Conservation (phyloP, 2,329 filamentous ascomycete species). For the Fusarium fracticaudum region DNA sequence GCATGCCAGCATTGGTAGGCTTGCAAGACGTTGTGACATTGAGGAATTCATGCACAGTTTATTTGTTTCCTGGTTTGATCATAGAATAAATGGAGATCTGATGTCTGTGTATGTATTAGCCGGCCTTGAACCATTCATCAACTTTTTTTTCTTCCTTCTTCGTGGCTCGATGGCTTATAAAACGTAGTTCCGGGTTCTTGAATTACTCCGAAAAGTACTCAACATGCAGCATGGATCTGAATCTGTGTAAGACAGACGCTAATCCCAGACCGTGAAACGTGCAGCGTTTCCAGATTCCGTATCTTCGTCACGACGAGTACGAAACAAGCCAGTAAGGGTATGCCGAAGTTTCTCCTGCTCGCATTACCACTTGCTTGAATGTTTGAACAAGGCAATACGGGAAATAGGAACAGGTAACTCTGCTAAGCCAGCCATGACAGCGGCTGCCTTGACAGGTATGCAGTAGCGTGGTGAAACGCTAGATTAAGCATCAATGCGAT, state of each 20-base stretch:
- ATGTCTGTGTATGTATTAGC: slow-evolving; percentile 1
- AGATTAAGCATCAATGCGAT: slow-evolving; percentile 42
- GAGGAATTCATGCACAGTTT: not conserved
- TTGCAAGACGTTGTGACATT: not conserved
- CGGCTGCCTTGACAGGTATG: slow-evolving; percentile 14
- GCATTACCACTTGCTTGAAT: not conserved
- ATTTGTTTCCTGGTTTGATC: not conserved
- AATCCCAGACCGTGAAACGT: slow-evolving; percentile 17
- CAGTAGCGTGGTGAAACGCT: slow-evolving; percentile 30
- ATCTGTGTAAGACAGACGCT: slow-evolving; percentile 1
- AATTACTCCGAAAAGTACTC: slow-evolving; percentile 7
- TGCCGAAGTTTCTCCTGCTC: not conserved
- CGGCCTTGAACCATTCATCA: not conserved
- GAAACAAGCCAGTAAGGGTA: slow-evolving; percentile 9
- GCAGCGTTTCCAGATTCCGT: slow-evolving; percentile 11
- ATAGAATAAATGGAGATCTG: not conserved
- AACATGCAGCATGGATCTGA: not conserved
- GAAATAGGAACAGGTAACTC: not conserved
- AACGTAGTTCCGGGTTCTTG: not conserved
- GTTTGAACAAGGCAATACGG: not conserved
- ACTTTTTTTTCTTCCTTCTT: not conserved
- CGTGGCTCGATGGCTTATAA: not conserved
- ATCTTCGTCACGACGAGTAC: not conserved
- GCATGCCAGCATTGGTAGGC: not conserved
- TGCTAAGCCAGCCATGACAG: not conserved